Evolutionary conservation across 306 rosid species (phyloP).

Genomic region (Cucurbita pepo): DNA sequence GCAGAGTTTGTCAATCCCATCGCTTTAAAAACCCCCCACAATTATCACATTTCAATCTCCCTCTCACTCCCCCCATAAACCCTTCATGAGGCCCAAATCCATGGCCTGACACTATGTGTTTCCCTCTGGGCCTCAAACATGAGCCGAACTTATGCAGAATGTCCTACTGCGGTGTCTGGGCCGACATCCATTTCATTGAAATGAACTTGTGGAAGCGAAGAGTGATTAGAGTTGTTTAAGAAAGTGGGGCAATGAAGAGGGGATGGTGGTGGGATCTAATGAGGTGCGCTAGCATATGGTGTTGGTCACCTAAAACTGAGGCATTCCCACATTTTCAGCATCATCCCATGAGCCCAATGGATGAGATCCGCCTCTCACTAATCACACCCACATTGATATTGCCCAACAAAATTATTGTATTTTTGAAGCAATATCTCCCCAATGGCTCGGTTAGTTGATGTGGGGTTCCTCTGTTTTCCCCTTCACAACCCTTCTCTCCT

Average conservation of each 20-base stretch:
- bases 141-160: not conserved
- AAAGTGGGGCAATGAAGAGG: not conserved
- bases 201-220: not conserved
- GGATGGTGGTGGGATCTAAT: not conserved
- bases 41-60: too few relatives aligned
- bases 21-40: too few relatives aligned
- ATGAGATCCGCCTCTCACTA: not conserved
- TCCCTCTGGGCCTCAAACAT: not conserved
- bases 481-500: not conserved
- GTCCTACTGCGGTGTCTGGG: not conserved
- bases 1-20: too few relatives aligned
- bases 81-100: not conserved
- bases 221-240: not conserved
- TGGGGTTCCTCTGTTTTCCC: constrained; percentile 16
- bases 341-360: not conserved
- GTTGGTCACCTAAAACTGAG: constrained; percentile 3
- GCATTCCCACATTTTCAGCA: not conserved
- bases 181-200: not conserved
- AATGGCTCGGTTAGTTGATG: constrained; percentile 7
- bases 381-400: not conserved
- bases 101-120: not conserved
- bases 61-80: too few relatives aligned
- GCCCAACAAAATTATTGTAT: constrained; percentile 4
- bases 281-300: not conserved
- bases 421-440: not conserved